Conservation (phyloP, 2,329 filamentous ascomycete genomes). For the Ophiosphaerella narmari region DNA sequence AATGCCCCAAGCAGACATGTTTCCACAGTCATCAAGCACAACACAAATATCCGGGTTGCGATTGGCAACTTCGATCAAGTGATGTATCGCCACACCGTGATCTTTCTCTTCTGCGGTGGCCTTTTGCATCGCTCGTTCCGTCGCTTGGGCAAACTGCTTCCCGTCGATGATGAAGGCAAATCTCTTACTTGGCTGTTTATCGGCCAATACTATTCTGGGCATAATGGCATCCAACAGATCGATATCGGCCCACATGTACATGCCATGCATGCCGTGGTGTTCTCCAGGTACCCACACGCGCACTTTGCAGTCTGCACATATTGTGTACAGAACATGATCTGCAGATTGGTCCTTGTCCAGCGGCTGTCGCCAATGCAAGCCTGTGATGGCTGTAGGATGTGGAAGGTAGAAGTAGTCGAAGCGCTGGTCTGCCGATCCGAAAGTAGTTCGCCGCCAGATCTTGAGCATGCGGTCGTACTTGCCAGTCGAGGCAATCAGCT, state of each 20-base stretch:
- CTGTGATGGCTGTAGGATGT: slow-evolving; percentile 82
- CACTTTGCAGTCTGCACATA: slow-evolving; percentile 78
- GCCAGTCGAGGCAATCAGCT: slow-evolving; percentile 81
- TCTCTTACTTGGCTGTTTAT: slow-evolving; percentile 52
- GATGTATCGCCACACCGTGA: slow-evolving; percentile 73
- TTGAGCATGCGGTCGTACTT: slow-evolving; percentile 83
- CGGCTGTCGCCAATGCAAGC: slow-evolving; percentile 82
- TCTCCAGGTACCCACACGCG: slow-evolving; percentile 84
- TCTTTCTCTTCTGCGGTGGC: slow-evolving; percentile 63
- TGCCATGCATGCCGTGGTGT: slow-evolving; percentile 68
- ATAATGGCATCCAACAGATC: slow-evolving; percentile 75
- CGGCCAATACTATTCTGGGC: slow-evolving; percentile 52
- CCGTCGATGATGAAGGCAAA: slow-evolving; percentile 85
- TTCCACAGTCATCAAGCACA: slow-evolving; percentile 79
- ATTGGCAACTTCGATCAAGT: slow-evolving; percentile 84
- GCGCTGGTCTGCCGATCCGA: slow-evolving; percentile 78
- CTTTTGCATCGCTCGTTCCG: slow-evolving; percentile 73
- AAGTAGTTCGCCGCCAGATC: slow-evolving; percentile 87
- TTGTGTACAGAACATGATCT: slow-evolving; percentile 88
- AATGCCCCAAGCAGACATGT: slow-evolving; percentile 90
- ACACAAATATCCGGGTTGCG: slow-evolving; percentile 86
- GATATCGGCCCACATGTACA: slow-evolving; percentile 80
- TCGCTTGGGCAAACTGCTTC: slow-evolving; percentile 75
- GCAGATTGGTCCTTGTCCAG: slow-evolving; percentile 76
- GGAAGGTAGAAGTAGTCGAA: slow-evolving; percentile 90